Conservation (phyloP, 2,329 filamentous ascomycete species). For the Aspergillus carbonarius region DNA sequence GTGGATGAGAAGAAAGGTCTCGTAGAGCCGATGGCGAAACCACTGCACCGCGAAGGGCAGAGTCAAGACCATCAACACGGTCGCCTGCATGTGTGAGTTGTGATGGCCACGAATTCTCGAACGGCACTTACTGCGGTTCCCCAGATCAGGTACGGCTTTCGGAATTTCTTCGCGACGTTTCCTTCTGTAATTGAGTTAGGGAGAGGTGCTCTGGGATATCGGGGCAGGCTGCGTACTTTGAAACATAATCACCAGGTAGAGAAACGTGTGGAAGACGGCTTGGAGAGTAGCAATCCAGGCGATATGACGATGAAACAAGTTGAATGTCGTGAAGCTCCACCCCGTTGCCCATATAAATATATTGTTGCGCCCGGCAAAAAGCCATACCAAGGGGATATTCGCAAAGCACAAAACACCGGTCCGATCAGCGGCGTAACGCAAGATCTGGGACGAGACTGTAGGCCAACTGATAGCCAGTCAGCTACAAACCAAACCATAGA, state of each 20-base stretch:
- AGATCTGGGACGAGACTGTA: constrained; percentile 36
- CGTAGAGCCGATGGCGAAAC: constrained; percentile 46
- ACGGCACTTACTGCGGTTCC: constrained; percentile 26
- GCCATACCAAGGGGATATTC: constrained; percentile 64
- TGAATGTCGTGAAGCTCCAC: constrained; percentile 67
- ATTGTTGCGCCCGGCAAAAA: constrained; percentile 68
- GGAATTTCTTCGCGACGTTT: constrained; percentile 26
- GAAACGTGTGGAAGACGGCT: constrained; percentile 62
- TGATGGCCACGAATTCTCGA: too few relatives aligned
- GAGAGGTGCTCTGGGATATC: background rate
- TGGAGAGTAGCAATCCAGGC: constrained; percentile 63
- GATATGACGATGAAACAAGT: constrained; percentile 66
- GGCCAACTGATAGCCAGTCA: constrained; percentile 28
- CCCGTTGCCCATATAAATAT: constrained; percentile 65
- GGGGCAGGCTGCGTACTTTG: constrained; percentile 18
- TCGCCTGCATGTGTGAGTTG: constrained; percentile 25
- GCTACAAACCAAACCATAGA: background rate
- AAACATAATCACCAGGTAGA: constrained; percentile 51
- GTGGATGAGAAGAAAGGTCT: constrained; percentile 44
- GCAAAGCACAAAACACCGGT: constrained; percentile 64
- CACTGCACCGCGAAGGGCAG: constrained; percentile 48
- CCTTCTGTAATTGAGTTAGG: constrained; percentile 17
- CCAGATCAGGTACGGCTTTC: constrained; percentile 32
- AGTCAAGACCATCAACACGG: constrained; percentile 42
- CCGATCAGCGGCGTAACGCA: constrained; percentile 62